Conservation (phyloP, 352 stramenopile species). For the Bremia lactucae region DNA sequence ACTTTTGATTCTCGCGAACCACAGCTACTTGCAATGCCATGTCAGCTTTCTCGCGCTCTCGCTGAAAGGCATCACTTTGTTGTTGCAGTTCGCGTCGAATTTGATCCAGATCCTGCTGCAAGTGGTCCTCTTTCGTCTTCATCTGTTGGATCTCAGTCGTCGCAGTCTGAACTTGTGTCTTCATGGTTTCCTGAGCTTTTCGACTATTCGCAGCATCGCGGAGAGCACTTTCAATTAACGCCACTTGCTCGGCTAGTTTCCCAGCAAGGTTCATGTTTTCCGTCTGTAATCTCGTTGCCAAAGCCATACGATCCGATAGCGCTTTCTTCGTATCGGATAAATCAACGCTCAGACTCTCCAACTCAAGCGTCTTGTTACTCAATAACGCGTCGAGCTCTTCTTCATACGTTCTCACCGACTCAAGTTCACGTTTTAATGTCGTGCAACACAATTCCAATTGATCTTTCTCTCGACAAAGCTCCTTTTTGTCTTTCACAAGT, state of each 20-base stretch:
- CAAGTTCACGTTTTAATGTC: slow-evolving; percentile 26
- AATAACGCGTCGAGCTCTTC: slow-evolving; percentile 35
- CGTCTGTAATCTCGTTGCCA: slow-evolving; percentile 69
- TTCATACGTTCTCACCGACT: slow-evolving; percentile 26
- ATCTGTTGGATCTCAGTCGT: slow-evolving; percentile 41
- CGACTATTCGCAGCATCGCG: slow-evolving; percentile 41
- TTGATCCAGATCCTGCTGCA: slow-evolving; percentile 34
- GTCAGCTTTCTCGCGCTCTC: slow-evolving; percentile 25
- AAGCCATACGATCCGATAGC: slow-evolving; percentile 70
- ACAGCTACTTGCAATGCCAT: slow-evolving; percentile 30
- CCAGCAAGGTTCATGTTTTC: slow-evolving; percentile 81
- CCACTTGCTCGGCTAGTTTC: slow-evolving; percentile 69
- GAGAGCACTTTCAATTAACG: slow-evolving; percentile 55
- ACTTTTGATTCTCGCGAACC: slow-evolving; percentile 26
- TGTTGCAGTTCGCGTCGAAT: slow-evolving; percentile 38
- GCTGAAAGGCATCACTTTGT: slow-evolving; percentile 16
- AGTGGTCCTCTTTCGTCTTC: slow-evolving; percentile 19
- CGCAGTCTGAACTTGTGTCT: slow-evolving; percentile 42
- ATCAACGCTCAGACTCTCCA: slow-evolving; percentile 61
- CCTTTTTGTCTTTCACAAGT: slow-evolving; percentile 19
- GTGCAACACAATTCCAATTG: slow-evolving; percentile 21
- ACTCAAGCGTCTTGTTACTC: slow-evolving; percentile 43
- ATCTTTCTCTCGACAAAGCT: slow-evolving; percentile 20
- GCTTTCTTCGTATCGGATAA: slow-evolving; percentile 74
- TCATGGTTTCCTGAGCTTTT: slow-evolving; percentile 31